A percentile compares a stretch with the other conserved stretches of the same genome.
phyloP scores from a whole-genome alignment of 2,329 filamentous ascomycete genomes.

The Stachybotrys elegans region DNA sequence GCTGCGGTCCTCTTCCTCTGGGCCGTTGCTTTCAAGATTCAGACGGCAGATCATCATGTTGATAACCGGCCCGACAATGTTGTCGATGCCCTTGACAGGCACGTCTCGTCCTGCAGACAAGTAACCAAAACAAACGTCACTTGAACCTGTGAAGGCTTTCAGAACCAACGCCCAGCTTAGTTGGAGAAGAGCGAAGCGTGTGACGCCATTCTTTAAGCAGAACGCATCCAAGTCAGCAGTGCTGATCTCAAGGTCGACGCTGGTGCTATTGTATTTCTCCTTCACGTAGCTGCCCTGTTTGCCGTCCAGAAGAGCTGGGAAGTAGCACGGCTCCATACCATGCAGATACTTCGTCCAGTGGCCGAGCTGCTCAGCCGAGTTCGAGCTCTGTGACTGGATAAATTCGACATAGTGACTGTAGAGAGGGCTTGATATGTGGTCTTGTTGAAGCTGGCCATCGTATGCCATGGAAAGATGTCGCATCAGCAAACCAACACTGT shows the following conservation, averaged over 20 bases:
- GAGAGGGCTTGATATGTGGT: too few relatives aligned
- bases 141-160: conserved; percentile 37
- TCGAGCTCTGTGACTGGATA: too few relatives aligned
- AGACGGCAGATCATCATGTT: conserved; percentile 50
- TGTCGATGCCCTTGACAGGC: conserved; percentile 40
- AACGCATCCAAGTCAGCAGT: conserved; percentile 20
- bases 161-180: conserved; percentile 48
- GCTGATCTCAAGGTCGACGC: conserved; percentile 8
- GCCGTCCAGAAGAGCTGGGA: conserved; percentile 10
- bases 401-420: too few relatives aligned
- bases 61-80: conserved; percentile 47
- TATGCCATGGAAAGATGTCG: not conserved
- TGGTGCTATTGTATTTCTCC: too few relatives aligned
- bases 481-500: not conserved
- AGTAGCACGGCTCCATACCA: conserved; percentile 10
- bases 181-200: conserved; percentile 44
- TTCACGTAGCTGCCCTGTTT: too few relatives aligned
- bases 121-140: conserved; percentile 49
- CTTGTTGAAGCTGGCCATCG: too few relatives aligned
- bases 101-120: conserved; percentile 48
- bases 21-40: conserved; percentile 21
- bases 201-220: conserved; percentile 35
- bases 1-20: conserved; percentile 34
- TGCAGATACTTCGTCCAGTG: not conserved
- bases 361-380: too few relatives aligned